phyloP scores from a whole-genome alignment of 1,284 basidiomycete genomes.

The Malassezia restricta region DNA sequence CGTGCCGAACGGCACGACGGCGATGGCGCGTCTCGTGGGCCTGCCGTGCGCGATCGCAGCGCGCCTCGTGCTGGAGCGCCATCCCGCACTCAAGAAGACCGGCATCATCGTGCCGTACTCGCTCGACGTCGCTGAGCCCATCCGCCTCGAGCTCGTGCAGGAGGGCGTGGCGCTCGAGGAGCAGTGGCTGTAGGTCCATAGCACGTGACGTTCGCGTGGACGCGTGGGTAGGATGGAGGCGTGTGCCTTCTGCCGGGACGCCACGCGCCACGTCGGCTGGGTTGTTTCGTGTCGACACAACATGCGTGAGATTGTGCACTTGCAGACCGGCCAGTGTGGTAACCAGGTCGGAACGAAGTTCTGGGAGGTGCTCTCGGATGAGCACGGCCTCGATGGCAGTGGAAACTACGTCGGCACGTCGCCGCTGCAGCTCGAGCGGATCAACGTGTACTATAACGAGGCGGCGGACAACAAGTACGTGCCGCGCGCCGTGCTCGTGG shows the following conservation, averaged over 20 bases:
- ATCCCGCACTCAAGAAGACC: slow-evolving; percentile 51
- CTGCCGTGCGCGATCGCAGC: slow-evolving; percentile 83
- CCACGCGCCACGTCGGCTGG: neutral
- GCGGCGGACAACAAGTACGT: slow-evolving; percentile 61
- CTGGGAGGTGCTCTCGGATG: slow-evolving; percentile 93
- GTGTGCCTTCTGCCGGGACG: neutral
- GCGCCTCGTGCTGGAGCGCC: slow-evolving; percentile 59
- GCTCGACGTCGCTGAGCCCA: slow-evolving; percentile 53
- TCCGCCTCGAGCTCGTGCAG: slow-evolving; percentile 41
- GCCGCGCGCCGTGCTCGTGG: slow-evolving; percentile 68
- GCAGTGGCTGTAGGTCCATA: slow-evolving; percentile 28
- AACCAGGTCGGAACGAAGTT: slow-evolving; percentile 65
- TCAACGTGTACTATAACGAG: slow-evolving; percentile 50
- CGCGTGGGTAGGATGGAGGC: slow-evolving; percentile 11
- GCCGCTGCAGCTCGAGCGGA: slow-evolving; percentile 89
- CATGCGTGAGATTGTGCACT: slow-evolving; percentile 31
- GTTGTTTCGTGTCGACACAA: neutral
- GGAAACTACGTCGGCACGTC: slow-evolving; percentile 80
- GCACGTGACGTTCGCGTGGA: slow-evolving; percentile 12
- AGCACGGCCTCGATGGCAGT: slow-evolving; percentile 87
- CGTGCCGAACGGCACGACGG: slow-evolving; percentile 62
- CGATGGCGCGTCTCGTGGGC: slow-evolving; percentile 91
- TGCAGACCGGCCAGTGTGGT: slow-evolving; percentile 47
- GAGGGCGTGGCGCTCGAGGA: slow-evolving; percentile 44
- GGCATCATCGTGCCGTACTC: slow-evolving; percentile 72